Percentiles rank a stretch among this genome's conserved stretches.
Conservation (phyloP, 1,139 yeast species). For the Lodderomyces orthopsilosis region DNA sequence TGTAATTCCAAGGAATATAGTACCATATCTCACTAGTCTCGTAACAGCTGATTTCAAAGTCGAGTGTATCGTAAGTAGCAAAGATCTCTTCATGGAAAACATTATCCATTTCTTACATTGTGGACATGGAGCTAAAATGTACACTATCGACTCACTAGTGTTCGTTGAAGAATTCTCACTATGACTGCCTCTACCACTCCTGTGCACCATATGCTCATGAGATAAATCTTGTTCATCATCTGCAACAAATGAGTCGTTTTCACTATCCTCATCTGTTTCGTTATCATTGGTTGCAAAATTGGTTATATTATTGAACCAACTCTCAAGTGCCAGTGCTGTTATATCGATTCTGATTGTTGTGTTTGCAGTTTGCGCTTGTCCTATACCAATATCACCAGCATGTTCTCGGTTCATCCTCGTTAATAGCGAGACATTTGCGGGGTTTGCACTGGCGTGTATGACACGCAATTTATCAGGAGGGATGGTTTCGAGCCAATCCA, state of each 20-base stretch:
- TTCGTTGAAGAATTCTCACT: neutral
- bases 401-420: conserved; percentile 5
- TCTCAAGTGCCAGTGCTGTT: conserved; percentile 18
- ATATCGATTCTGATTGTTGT: conserved; percentile 18
- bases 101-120: conserved; percentile 42
- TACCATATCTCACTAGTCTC: conserved; percentile 29
- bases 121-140: conserved; percentile 39
- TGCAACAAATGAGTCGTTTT: neutral
- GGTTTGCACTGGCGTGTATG: conserved; percentile 16
- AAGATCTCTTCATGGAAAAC: conserved; percentile 33
- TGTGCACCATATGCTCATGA: neutral
- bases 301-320: conserved; percentile 18
- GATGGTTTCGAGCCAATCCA: conserved; percentile 45
- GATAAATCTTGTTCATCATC: conserved; percentile 2
- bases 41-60: conserved; percentile 21
- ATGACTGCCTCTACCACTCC: neutral
- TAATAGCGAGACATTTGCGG: neutral
- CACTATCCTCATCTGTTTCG: neutral
- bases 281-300: conserved; percentile 1
- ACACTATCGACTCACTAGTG: conserved; percentile 15
- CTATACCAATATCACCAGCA: conserved; percentile 15
- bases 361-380: conserved; percentile 12
- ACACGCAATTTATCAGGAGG: conserved; percentile 30
- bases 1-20: conserved; percentile 35
- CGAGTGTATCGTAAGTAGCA: conserved; percentile 23